Evolutionary conservation across 1,284 basidiomycete genomes (phyloP).

Genomic region (Cryptococcus maquisensis): DNA sequence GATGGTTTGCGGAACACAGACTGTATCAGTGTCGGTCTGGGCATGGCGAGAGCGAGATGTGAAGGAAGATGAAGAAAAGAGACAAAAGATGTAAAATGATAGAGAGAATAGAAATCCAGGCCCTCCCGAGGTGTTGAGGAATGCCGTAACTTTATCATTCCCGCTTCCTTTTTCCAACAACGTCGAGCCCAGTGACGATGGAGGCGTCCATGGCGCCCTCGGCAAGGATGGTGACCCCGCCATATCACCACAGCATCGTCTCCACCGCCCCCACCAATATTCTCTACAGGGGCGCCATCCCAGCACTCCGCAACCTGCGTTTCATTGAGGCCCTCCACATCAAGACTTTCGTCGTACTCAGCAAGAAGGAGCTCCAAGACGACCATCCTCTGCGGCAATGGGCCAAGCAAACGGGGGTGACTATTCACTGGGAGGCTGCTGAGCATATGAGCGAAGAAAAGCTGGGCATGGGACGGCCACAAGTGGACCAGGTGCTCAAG

Average conservation of each 20-base stretch:
- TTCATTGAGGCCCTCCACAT: constrained; percentile 50
- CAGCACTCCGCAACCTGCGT: constrained; percentile 33
- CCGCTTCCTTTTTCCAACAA: neutral
- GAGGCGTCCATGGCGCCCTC: neutral
- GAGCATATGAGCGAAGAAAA: constrained; percentile 42
- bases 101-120: neutral
- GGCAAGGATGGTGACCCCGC: constrained; percentile 20
- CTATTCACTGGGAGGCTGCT: constrained; percentile 38
- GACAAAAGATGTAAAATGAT: neutral
- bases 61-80: neutral
- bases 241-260: constrained; percentile 20
- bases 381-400: constrained; percentile 28
- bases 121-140: neutral
- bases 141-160: neutral
- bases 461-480: constrained; percentile 37
- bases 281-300: constrained; percentile 40
- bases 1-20: constrained; percentile 38
- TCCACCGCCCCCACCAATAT: constrained; percentile 18
- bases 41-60: constrained; percentile 24
- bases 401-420: constrained; percentile 23
- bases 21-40: constrained; percentile 40
- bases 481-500: constrained; percentile 40
- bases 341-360: constrained; percentile 57
- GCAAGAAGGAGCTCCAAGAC: constrained; percentile 49
- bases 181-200: neutral